Conservation (phyloP, 371 early-diverging fungal species). For the Blastocladiella emersonii region DNA sequence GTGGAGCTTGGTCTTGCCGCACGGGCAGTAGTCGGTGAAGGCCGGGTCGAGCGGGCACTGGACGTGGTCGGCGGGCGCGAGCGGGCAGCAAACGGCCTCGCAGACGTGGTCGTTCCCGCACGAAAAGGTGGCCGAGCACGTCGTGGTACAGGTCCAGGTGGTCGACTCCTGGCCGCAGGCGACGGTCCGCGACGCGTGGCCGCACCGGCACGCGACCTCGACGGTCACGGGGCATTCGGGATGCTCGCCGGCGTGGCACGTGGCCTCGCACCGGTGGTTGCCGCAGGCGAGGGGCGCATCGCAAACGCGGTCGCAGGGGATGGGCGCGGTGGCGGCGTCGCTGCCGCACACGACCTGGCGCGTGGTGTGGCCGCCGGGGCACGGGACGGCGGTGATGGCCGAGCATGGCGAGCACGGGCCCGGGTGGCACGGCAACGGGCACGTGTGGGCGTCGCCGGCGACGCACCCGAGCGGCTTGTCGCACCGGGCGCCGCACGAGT, state of each 20-base stretch:
- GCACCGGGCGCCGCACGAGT: constrained; percentile 1
- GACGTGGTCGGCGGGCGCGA: not conserved
- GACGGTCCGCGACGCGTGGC: not conserved
- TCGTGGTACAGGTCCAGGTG: not conserved
- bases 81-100: not conserved
- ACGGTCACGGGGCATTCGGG: not conserved
- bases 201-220: not conserved
- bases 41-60: not conserved
- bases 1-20: not conserved
- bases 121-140: not conserved
- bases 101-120: not conserved
- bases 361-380: not conserved
- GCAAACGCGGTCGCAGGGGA: not conserved
- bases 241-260: constrained; percentile 2
- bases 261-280: not conserved
- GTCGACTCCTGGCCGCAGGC: not conserved
- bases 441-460: not conserved
- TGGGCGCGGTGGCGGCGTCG: not conserved
- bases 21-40: not conserved
- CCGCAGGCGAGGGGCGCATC: not conserved
- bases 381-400: not conserved
- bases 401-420: constrained; percentile 1
- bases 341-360: not conserved
- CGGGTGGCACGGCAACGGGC: constrained; percentile 1
- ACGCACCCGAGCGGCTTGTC: not conserved